phyloP scores from a whole-genome alignment of 306 rosid species.

The Cucumis hystrix region DNA sequence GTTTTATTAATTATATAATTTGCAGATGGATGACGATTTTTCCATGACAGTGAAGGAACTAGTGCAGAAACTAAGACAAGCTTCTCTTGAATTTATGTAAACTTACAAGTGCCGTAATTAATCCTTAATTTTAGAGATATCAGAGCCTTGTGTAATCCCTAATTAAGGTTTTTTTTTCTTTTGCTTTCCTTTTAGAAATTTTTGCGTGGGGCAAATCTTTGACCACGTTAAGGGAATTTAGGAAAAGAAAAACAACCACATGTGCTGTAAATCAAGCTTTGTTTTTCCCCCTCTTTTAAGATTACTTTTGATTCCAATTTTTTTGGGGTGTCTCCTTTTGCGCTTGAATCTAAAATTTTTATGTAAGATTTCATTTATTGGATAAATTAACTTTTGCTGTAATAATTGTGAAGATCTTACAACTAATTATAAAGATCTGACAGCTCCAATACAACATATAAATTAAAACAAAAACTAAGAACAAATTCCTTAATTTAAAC shows the following conservation, averaged over 20 bases:
- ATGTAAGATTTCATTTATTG: not conserved
- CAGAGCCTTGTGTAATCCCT: not conserved
- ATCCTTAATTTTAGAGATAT: not conserved
- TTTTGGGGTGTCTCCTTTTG: not conserved
- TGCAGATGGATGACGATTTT: slow-evolving; percentile 48
- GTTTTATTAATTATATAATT: not conserved
- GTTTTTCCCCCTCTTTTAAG: not conserved
- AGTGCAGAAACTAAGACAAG: slow-evolving; percentile 21
- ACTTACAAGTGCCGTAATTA: not conserved
- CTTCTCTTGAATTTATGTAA: slow-evolving; percentile 4
- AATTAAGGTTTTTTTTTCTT: not conserved
- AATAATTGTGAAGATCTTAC: not conserved
- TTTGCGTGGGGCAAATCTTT: not conserved
- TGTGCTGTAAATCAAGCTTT: not conserved
- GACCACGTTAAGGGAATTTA: not conserved
- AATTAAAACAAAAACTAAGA: not conserved
- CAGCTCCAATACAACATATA: not conserved
- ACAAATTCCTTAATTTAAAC: not conserved
- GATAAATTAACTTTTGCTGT: not conserved
- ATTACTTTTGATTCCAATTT: not conserved
- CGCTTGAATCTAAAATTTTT: not conserved
- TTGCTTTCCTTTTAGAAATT: not conserved
- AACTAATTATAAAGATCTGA: not conserved
- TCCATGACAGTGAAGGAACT: slow-evolving; percentile 30
- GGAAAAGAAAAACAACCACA: not conserved